Conservation (phyloP, 139 green algal species). For the Tetradesmus lagerheimii region DNA sequence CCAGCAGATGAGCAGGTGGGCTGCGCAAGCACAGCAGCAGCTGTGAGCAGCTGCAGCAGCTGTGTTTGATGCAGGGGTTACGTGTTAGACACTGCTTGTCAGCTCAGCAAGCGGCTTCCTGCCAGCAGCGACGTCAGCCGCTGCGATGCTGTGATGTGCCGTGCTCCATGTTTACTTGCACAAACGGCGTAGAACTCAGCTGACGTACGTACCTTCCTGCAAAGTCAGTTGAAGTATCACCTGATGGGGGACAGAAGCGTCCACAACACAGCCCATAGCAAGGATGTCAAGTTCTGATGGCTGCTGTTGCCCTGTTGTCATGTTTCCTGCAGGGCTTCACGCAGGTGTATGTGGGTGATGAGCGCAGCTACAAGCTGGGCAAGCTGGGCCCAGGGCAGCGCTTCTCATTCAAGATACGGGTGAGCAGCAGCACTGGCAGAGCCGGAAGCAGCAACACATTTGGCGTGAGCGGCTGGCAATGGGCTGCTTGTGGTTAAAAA, state of each 20-base stretch:
- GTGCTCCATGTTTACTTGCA: not conserved
- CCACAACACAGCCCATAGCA: too few species aligned
- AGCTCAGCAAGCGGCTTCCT: not conserved
- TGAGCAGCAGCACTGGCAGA: not conserved
- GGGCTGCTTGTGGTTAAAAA: too few species aligned
- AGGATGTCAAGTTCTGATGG: not conserved
- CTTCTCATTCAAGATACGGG: conserved; percentile 34
- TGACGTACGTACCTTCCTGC: too few species aligned
- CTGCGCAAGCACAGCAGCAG: not conserved
- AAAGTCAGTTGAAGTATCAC: too few species aligned
- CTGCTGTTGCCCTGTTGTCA: not conserved
- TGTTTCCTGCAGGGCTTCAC: conserved; percentile 58
- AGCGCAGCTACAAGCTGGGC: conserved; percentile 61
- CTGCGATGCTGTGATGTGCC: not conserved
- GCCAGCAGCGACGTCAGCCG: too few species aligned
- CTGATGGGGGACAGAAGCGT: too few species aligned
- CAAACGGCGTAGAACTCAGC: not conserved
- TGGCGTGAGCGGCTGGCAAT: not conserved
- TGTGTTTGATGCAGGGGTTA: not conserved
- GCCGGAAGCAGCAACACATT: not conserved
- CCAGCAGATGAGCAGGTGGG: conserved; percentile 35
- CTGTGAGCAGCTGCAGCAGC: not conserved
- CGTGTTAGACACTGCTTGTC: not conserved
- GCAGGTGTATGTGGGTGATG: conserved; percentile 65
- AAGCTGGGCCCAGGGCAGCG: conserved; percentile 43